Conservation (phyloP, 768 basidiomycete genomes). For the Termitomyces titanicus region DNA sequence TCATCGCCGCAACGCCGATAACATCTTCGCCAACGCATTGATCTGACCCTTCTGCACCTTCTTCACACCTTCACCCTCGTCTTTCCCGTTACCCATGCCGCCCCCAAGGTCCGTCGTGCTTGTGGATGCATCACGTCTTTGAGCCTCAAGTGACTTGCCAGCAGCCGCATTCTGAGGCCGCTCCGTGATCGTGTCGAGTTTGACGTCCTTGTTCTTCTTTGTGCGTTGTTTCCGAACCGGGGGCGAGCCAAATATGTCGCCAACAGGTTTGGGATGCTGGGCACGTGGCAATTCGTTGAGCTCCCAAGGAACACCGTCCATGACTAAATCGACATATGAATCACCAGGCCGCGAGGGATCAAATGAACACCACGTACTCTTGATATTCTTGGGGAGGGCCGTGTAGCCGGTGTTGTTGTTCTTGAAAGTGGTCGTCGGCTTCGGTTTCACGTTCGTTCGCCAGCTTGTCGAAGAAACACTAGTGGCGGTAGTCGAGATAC, state of each 20-base stretch:
- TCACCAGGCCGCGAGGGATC: conserved; percentile 4
- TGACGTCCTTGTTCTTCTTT: conserved; percentile 62
- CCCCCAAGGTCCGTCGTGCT: conserved; percentile 70
- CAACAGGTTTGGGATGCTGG: conserved; percentile 55
- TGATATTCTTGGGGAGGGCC: conserved; percentile 67
- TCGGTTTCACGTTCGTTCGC: conserved; percentile 49
- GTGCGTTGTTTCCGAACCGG: conserved; percentile 63
- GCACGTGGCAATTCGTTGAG: conserved; percentile 66
- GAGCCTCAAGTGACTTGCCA: conserved; percentile 42
- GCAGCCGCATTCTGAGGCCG: conserved; percentile 41
- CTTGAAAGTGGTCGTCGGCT: conserved; percentile 16
- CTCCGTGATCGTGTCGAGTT: conserved; percentile 74
- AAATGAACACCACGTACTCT: conserved; percentile 51
- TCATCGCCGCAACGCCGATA: conserved; percentile 74
- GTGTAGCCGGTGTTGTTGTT: conserved; percentile 27
- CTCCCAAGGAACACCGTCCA: conserved; percentile 78
- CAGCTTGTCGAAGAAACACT: conserved; percentile 74
- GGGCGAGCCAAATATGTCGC: conserved; percentile 60
- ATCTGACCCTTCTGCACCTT: conserved; percentile 91
- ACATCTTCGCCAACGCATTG: conserved; percentile 87
- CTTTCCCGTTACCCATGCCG: conserved; percentile 30
- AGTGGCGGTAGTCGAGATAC: conserved; percentile 78
- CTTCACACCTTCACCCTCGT: conserved; percentile 50
- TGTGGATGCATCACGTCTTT: conserved; percentile 62
- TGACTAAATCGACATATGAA: conserved; percentile 40